phyloP scores from a whole-genome alignment of 305 asterid genomes.

The Lippia alba region DNA sequence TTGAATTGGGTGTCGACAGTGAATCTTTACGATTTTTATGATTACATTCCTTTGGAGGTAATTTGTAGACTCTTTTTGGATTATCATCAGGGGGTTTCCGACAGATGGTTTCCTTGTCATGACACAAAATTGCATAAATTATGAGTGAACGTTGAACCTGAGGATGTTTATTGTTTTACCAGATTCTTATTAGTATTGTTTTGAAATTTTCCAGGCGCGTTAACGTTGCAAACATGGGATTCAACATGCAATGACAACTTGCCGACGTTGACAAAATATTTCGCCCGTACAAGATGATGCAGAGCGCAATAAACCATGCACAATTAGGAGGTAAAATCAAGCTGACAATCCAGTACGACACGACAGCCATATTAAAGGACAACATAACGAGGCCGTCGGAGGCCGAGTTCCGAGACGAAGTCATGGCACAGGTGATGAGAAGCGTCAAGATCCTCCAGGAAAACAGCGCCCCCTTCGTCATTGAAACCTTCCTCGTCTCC shows the following conservation, averaged over 20 bases:
- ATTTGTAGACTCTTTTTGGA: too few relatives aligned
- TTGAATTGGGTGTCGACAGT: too few relatives aligned
- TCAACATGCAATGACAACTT: not conserved
- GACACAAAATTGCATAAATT: too few relatives aligned
- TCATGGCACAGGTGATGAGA: constrained; percentile 26
- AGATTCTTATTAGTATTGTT: not conserved
- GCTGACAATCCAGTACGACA: constrained; percentile 26
- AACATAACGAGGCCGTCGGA: constrained; percentile 37
- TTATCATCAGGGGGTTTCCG: too few relatives aligned
- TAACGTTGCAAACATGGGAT: constrained; percentile 10
- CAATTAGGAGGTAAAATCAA: constrained; percentile 11
- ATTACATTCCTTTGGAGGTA: too few relatives aligned
- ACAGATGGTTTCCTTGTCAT: too few relatives aligned
- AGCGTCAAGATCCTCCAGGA: constrained; percentile 3
- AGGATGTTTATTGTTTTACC: too few relatives aligned
- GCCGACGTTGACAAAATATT: too few relatives aligned
- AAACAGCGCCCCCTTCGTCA: constrained; percentile 33
- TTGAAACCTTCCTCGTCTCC: constrained; percentile 24
- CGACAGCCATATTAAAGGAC: not conserved
- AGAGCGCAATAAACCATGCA: not conserved
- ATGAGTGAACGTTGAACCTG: too few relatives aligned
- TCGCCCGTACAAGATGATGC: not conserved
- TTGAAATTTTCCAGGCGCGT: constrained; percentile 21
- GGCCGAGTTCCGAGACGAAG: constrained; percentile 39
- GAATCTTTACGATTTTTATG: too few relatives aligned